Base-by-base conservation (phyloP, 805 yeast species). In the Teunomyces funiuensis region DNA sequence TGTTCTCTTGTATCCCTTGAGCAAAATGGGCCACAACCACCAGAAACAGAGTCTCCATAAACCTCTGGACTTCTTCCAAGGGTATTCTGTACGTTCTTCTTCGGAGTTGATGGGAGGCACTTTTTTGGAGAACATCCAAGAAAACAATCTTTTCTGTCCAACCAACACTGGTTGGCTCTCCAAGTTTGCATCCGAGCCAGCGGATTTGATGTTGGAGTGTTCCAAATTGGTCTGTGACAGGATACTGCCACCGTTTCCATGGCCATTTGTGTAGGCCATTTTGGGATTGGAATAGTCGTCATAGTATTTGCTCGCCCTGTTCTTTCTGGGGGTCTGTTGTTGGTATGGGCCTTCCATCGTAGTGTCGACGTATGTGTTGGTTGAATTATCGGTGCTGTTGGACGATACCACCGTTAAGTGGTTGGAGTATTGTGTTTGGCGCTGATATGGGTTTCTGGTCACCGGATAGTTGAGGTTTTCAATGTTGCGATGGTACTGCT, bases 41-140 rank as follows among this genome's bases (percentile, higher is more conserved):
- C 53, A 56, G 46, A 69, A 69, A 4, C 66, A 51, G 19, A 71
- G 48, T 45, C 74, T 61, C 9, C 66, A 71, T 1, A 80, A n/a
- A 1, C 56, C 39, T 46, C 73, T 77, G 9, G 57, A 46, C 4
- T 26, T 37, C 33, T 60, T 62, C 65, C 79, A 68, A 1, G 83
- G 84, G 47, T 69, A 80, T 1, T 58, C 52, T 16, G 52, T 58
- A 42, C 86, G 62, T 44, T 82, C 85, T 8, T 74, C 78, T 5
- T 67, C 71, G 5, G 52, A 25, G 1, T 82, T 80, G 2, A 81
- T 54, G 0, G 75, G 74, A 0, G 83, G 81, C 0, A 79, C 70
- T 19, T 67, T 60, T 30, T 68, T 76, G 17, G 76, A 54, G 48
- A 80, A 71, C 22, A 80, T 42, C 42, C 74, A 75, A 1, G 81